phyloP scores from a whole-genome alignment of 2,329 filamentous ascomycete genomes.

The Cladosporium sp. region DNA sequence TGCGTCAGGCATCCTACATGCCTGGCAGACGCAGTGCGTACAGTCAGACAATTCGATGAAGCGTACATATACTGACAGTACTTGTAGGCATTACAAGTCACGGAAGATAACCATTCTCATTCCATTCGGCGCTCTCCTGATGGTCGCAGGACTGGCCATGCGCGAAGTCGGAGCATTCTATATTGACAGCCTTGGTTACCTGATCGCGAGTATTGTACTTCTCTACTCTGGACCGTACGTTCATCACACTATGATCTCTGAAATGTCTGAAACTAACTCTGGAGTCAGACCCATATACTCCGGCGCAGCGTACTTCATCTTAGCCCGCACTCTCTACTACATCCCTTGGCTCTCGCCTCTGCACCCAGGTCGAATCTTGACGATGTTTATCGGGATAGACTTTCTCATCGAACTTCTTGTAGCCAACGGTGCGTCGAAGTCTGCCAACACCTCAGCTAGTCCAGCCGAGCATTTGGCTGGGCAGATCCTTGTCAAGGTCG shows the following conservation, averaged over 20 bases:
- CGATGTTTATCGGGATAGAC: conserved; percentile 51
- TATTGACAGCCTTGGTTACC: conserved; percentile 37
- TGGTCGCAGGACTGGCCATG: conserved; percentile 48
- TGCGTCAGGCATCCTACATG: conserved; percentile 2
- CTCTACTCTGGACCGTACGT: conserved; percentile 40
- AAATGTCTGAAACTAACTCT: background rate
- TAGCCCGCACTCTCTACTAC: conserved; percentile 56
- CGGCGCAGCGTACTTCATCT: conserved; percentile 56
- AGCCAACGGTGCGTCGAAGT: conserved; percentile 44
- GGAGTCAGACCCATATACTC: conserved; percentile 44
- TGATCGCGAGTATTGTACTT: conserved; percentile 37
- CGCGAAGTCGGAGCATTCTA: conserved; percentile 49
- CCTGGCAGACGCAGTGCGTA: conserved; percentile 11
- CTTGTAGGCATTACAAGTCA: conserved; percentile 11
- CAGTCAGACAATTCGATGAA: background rate
- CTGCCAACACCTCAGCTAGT: conserved; percentile 34
- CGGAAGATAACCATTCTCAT: conserved; percentile 52
- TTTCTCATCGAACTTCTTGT: conserved; percentile 46
- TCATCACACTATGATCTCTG: background rate
- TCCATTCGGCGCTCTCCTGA: conserved; percentile 47
- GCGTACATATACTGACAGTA: background rate
- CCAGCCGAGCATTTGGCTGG: conserved; percentile 37
- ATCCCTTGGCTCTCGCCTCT: conserved; percentile 54
- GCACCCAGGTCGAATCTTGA: conserved; percentile 53
- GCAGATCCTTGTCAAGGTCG: conserved; percentile 41